These are phyloP conservation scores for Polygonum maritimum DNA, from an alignment of 148 eudicot genomes.

Conservation along the genomic window DNA sequence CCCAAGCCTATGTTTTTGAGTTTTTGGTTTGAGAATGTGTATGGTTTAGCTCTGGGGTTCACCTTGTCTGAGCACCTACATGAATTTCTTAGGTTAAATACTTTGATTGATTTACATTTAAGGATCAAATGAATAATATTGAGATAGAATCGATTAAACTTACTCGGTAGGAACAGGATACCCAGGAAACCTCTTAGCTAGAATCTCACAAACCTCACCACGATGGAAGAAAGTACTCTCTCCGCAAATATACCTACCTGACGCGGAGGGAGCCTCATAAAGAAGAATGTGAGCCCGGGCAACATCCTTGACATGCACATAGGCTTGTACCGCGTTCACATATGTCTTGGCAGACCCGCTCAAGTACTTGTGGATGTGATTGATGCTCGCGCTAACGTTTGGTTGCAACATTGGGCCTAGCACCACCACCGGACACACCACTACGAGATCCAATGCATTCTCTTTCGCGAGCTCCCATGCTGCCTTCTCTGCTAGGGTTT, in stretches of 20 bases:
- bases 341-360: conserved; percentile 76
- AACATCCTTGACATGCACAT: conserved; percentile 73
- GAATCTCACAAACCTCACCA: conserved; percentile 69
- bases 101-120: too few species aligned
- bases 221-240: conserved; percentile 88
- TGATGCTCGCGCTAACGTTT: conserved; percentile 59
- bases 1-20: conserved; percentile 62
- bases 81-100: background rate
- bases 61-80: conserved; percentile 73
- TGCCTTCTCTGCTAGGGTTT: conserved; percentile 75
- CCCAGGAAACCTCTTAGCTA: conserved; percentile 77
- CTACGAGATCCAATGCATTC: conserved; percentile 67
- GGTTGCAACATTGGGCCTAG: conserved; percentile 72
- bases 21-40: conserved; percentile 70
- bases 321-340: conserved; percentile 68
- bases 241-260: conserved; percentile 68
- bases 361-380: conserved; percentile 69
- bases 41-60: conserved; percentile 63
- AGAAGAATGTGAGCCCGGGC: conserved; percentile 75
- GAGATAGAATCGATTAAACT: conserved; percentile 13
- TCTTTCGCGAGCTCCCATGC: conserved; percentile 74
- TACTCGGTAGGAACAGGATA: conserved; percentile 84
- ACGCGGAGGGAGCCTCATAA: conserved; percentile 55
- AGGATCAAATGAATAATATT: too few species aligned
- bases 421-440: conserved; percentile 65